These are phyloP conservation scores for Naganishia albida DNA, from an alignment of 1,284 basidiomycete genomes.

Conservation along the genomic window DNA sequence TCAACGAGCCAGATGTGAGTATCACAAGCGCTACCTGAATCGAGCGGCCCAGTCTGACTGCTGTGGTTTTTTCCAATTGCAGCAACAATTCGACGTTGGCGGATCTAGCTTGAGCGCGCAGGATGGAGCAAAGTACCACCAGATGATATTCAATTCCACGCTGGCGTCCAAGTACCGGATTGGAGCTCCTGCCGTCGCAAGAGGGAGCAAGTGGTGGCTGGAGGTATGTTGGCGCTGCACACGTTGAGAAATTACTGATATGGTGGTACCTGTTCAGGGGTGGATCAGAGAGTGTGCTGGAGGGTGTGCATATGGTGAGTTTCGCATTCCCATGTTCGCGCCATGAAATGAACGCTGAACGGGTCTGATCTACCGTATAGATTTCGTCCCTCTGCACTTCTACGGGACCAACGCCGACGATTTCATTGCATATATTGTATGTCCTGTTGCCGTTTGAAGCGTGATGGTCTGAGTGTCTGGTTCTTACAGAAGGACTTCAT, in stretches of 20 bases:
- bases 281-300: constrained; percentile 41
- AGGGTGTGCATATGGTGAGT: constrained; percentile 40
- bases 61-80: too few relatives aligned
- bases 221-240: constrained; percentile 34
- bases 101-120: constrained; percentile 36
- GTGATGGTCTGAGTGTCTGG: background rate
- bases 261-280: constrained; percentile 22
- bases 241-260: too few relatives aligned
- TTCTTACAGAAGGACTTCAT: constrained; percentile 32
- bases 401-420: constrained; percentile 43
- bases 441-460: background rate
- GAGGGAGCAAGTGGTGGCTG: constrained; percentile 44
- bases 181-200: constrained; percentile 42
- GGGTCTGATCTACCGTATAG: constrained; percentile 15
- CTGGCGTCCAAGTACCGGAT: constrained; percentile 37
- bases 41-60: too few relatives aligned
- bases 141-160: constrained; percentile 36
- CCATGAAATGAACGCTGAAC: background rate
- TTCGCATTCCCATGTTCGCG: constrained; percentile 24
- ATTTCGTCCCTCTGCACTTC: constrained; percentile 43
- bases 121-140: constrained; percentile 38
- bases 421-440: constrained; percentile 39
- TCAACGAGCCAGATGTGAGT: constrained; percentile 43
- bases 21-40: constrained; percentile 1
- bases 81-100: constrained; percentile 23